Conservation (phyloP, 306 rosid genomes). For the Malus fusca region DNA sequence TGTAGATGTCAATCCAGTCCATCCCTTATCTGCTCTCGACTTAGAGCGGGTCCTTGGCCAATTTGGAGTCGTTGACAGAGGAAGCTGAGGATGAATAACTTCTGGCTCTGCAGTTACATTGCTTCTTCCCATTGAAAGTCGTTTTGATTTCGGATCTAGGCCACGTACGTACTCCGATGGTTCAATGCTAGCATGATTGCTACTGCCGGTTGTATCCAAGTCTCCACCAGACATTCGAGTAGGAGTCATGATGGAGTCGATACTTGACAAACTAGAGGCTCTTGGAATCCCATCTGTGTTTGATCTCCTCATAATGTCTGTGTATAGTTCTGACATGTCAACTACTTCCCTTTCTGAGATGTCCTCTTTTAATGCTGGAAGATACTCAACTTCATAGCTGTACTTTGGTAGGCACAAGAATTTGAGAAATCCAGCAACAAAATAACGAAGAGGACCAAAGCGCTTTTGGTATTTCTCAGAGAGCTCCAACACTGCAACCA, state of each 20-base stretch:
- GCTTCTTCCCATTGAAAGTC: slow-evolving; percentile 73
- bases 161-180: slow-evolving; percentile 98
- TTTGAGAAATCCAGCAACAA: slow-evolving; percentile 95
- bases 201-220: slow-evolving; percentile 57
- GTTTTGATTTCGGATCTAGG: slow-evolving; percentile 87
- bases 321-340: slow-evolving; percentile 79
- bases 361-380: slow-evolving; percentile 73
- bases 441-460: slow-evolving; percentile 91
- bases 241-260: slow-evolving; percentile 96
- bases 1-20: slow-evolving; percentile 81
- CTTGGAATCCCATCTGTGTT: slow-evolving; percentile 85
- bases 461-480: slow-evolving; percentile 95
- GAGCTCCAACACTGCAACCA: slow-evolving; percentile 79
- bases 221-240: slow-evolving; percentile 90
- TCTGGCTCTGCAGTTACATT: slow-evolving; percentile 82
- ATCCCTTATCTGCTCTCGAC: slow-evolving; percentile 85
- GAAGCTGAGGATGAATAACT: slow-evolving; percentile 86
- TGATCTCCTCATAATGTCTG: slow-evolving; percentile 81
- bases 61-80: slow-evolving; percentile 90
- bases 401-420: slow-evolving; percentile 89
- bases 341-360: slow-evolving; percentile 52
- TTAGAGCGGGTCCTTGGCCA: slow-evolving; percentile 98
- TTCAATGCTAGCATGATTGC: slow-evolving; percentile 80
- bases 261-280: slow-evolving; percentile 98
- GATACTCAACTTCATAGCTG: slow-evolving; percentile 91